Evolutionary conservation across 2,329 filamentous ascomycete genomes (phyloP).

Genomic region (Dothideomycetes sp.): DNA sequence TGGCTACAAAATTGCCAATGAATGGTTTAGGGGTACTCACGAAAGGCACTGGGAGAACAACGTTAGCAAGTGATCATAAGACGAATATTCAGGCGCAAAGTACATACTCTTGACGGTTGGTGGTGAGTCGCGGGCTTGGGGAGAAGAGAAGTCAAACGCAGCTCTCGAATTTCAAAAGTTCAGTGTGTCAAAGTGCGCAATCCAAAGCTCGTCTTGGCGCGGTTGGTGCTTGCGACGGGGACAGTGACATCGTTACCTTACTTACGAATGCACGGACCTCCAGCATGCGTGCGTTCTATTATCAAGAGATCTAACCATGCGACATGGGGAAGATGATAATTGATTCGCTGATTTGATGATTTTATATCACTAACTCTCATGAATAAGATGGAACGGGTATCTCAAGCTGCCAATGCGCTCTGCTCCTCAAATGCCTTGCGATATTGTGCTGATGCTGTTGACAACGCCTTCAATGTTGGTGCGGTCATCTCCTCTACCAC

Average conservation of each 20-base stretch:
- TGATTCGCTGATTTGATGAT: too few species aligned
- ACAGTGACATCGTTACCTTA: background rate
- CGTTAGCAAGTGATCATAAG: too few species aligned
- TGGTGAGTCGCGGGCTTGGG: background rate
- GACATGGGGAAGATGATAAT: too few species aligned
- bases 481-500: conserved; percentile 67
- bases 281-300: too few species aligned
- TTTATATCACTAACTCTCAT: too few species aligned
- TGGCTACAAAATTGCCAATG: background rate
- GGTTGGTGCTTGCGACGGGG: background rate
- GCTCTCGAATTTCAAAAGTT: background rate
- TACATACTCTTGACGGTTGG: background rate
- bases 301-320: too few species aligned
- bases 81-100: too few species aligned
- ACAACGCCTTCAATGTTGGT: conserved; percentile 60
- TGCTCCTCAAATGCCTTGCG: conserved; percentile 57
- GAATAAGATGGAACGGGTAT: too few species aligned
- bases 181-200: background rate
- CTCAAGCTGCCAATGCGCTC: too few species aligned
- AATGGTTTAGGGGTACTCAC: conserved; percentile 30
- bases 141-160: background rate
- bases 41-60: too few species aligned
- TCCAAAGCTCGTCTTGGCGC: background rate
- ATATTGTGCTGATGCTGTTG: conserved; percentile 61
- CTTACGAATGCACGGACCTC: too few species aligned